Evolutionary conservation across 176 grass and related monocot species (phyloP).

Genomic region (maize (Zea mays)): Zm-B73-REFERENCE-NAM-5.0 NC_050098.1:197030001-197030500

Average conservation of each 20-base stretch:
- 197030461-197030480: conserved; percentile 68
- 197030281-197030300: conserved; percentile 16
- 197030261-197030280: conserved; percentile 35
- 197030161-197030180: conserved; percentile 31
- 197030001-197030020: conserved; percentile 47
- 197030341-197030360: conserved; percentile 47
- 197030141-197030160: conserved; percentile 44
- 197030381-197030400: conserved; percentile 70
- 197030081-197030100: conserved; percentile 45
- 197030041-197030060: conserved; percentile 69
- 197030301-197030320: conserved; percentile 12
- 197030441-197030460: conserved; percentile 89
- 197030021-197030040: conserved; percentile 47
- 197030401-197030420: conserved; percentile 81
- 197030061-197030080: conserved; percentile 48
- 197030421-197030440: conserved; percentile 70
- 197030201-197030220: conserved; percentile 27
- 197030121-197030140: conserved; percentile 38
- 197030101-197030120: conserved; percentile 42
- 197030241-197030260: conserved; percentile 57
- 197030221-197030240: background rate
- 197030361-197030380: conserved; percentile 51
- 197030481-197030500: conserved; percentile 72
- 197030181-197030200: conserved; percentile 36
- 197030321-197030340: background rate